A percentile compares a stretch with the other conserved stretches of the same genome.
Conservation (phyloP, 169 alveolate species). For the Theileria luwenshuni region DNA sequence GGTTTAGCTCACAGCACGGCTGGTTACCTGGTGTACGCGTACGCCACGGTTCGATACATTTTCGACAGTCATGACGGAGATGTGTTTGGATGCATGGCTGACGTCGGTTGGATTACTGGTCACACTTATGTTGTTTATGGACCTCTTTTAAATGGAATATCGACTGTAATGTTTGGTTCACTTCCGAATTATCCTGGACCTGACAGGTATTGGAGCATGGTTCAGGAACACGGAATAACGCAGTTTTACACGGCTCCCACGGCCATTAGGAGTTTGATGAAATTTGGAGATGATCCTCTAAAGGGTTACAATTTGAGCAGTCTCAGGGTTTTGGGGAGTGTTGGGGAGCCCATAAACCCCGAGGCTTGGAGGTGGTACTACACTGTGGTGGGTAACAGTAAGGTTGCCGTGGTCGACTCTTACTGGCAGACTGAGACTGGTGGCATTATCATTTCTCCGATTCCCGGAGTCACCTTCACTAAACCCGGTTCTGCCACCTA, state of each 20-base stretch:
- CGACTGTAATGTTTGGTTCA: slow-evolving; percentile 92
- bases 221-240: slow-evolving; percentile 88
- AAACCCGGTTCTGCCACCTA: slow-evolving; percentile 94
- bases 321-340: slow-evolving; percentile 82
- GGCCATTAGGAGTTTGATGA: slow-evolving; percentile 91
- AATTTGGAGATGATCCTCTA: slow-evolving; percentile 76
- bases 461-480: slow-evolving; percentile 87
- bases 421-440: slow-evolving; percentile 99
- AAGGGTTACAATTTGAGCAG: slow-evolving; percentile 73
- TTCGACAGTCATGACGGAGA: slow-evolving; percentile 88
- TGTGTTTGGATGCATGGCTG: slow-evolving; percentile 93
- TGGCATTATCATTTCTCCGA: slow-evolving; percentile 89
- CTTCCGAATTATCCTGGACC: slow-evolving; percentile 94
- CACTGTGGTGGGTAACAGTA: slow-evolving; percentile 73
- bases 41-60: slow-evolving; percentile 86
- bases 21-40: slow-evolving; percentile 90
- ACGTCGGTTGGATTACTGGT: slow-evolving; percentile 98
- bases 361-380: slow-evolving; percentile 95
- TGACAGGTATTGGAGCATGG: slow-evolving; percentile 86
- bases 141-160: slow-evolving; percentile 91
- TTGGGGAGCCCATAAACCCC: slow-evolving; percentile 93
- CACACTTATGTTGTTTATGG: slow-evolving; percentile 95
- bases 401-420: slow-evolving; percentile 90
- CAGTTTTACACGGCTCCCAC: slow-evolving; percentile 98
- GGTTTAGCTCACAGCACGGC: slow-evolving; percentile 93